A percentile compares a stretch with the other conserved stretches of the same genome.
phyloP scores from a whole-genome alignment of 805 yeast species.

The Tetrapisispora fleetii region DNA sequence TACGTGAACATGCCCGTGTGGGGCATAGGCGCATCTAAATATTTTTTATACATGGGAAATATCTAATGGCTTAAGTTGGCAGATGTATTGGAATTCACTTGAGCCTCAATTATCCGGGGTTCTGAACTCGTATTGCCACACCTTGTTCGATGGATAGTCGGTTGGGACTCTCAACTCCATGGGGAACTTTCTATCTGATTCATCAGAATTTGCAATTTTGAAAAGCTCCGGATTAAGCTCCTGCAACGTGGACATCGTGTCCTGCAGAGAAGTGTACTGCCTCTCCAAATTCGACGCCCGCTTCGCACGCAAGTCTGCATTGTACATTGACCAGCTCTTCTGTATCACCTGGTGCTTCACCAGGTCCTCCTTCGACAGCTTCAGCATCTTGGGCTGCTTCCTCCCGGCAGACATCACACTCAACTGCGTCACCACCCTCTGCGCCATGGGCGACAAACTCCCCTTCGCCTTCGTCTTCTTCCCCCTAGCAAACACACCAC shows the following conservation, averaged over 20 bases:
- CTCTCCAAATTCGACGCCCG: slow-evolving; percentile 35
- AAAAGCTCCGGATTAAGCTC: slow-evolving; percentile 44
- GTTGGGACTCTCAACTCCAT: slow-evolving; percentile 82
- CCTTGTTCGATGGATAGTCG: slow-evolving; percentile 70
- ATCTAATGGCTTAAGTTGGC: too few relatives aligned
- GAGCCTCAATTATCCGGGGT: neutral
- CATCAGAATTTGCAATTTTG: slow-evolving; percentile 49
- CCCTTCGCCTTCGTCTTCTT: slow-evolving; percentile 39
- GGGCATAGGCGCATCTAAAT: neutral
- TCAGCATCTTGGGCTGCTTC: slow-evolving; percentile 77
- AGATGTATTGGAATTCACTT: too few relatives aligned
- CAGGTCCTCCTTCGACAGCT: slow-evolving; percentile 61
- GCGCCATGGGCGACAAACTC: slow-evolving; percentile 36
- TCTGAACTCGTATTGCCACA: slow-evolving; percentile 2
- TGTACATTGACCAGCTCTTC: slow-evolving; percentile 68
- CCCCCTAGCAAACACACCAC: slow-evolving; percentile 32
- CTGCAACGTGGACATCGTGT: slow-evolving; percentile 66
- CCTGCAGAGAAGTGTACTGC: slow-evolving; percentile 57
- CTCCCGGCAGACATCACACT: slow-evolving; percentile 79
- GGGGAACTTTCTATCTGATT: slow-evolving; percentile 58
- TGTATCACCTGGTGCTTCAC: slow-evolving; percentile 75
- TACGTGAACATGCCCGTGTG: neutral
- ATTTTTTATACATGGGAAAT: neutral
- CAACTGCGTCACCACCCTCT: slow-evolving; percentile 43
- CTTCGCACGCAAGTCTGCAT: slow-evolving; percentile 40